Percentiles rank a stretch among this genome's conserved stretches.
Evolutionary conservation across 225 moss, liverwort and hornwort genomes (phyloP).

Genomic region (Thuidium tamariscinum): DNA sequence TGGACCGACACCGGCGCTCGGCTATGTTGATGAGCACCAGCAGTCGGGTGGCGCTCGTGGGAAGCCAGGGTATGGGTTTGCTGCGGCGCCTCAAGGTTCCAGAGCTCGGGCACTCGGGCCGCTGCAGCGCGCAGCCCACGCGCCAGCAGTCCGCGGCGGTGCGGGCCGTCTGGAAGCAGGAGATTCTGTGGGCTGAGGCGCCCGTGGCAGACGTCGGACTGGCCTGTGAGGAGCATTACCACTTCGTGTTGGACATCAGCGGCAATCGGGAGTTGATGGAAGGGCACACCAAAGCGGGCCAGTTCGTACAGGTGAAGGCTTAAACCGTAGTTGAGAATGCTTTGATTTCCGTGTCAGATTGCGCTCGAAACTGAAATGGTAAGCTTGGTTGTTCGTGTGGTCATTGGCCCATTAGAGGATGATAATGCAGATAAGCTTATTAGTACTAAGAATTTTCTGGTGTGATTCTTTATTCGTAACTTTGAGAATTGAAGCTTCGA

Average conservation of each 20-base stretch:
- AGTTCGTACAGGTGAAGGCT: slow-evolving; percentile 70
- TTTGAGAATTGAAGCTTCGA: background rate
- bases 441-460: background rate
- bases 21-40: slow-evolving; percentile 14
- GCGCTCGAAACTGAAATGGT: background rate
- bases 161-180: slow-evolving; percentile 82
- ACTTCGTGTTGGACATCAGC: slow-evolving; percentile 69
- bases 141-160: background rate
- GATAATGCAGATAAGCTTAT: background rate
- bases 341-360: background rate
- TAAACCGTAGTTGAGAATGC: background rate
- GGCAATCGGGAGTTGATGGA: slow-evolving; percentile 76
- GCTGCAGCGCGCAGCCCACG: background rate
- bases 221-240: slow-evolving; percentile 70
- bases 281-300: slow-evolving; percentile 75
- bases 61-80: slow-evolving; percentile 3
- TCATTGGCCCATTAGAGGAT: background rate
- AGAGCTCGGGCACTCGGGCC: background rate
- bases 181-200: slow-evolving; percentile 67
- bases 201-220: slow-evolving; percentile 59
- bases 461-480: background rate
- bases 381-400: background rate
- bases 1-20: background rate
- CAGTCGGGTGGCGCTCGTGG: slow-evolving; percentile 9
- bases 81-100: slow-evolving; percentile 9